Base-by-base conservation (phyloP, 768 basidiomycete genomes). In the Agaricus subrufescens region DNA sequence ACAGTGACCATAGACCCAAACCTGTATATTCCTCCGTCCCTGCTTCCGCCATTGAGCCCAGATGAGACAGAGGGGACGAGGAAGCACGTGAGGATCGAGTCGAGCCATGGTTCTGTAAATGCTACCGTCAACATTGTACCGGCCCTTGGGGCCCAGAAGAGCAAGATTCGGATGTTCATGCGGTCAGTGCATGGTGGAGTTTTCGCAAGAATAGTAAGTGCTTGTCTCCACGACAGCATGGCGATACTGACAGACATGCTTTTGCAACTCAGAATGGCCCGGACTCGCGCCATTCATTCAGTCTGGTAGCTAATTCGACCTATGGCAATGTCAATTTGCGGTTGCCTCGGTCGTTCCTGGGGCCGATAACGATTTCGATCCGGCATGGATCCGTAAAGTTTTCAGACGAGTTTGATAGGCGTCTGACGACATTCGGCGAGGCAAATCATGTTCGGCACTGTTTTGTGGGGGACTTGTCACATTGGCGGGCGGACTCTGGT, bases 381-480 rank as follows among this genome's bases (percentile, higher is more conserved):
- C 61, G 60, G n/a, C 66, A 71, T 47, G 73, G 74, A 10, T 61
- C 66, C 23, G 61, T 68, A 25, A 68, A 65, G 45, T 65, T 73
- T 60, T 74, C 75, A 2, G 67, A 70, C 47, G 65, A 59, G 6
- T 57, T 78, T 37, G 58, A 60, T 37, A 52, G 58, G 43, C 54
- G 63, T 23, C 61, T 72, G 40, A 73, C 69, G 8, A 69, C 64
- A 0, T 70, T 74, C 54, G 65, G 66, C 15, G 73, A 73, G 46
- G 65, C 63, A 3, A 64, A 71, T 25, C 40, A 60, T 23, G 70
- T 65, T 15, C 65, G 64, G 26, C 67, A 68, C n/a, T 73, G 71
- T 57, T 76, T 78, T 60, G 61, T 78, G n/a, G 77, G 77, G 11
- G 74, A 76, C 40, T 69, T 74, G 38, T 62, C 70, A 11, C 34